phyloP scores from a whole-genome alignment of 345 rosid species.

The Theobroma cacao region DNA sequence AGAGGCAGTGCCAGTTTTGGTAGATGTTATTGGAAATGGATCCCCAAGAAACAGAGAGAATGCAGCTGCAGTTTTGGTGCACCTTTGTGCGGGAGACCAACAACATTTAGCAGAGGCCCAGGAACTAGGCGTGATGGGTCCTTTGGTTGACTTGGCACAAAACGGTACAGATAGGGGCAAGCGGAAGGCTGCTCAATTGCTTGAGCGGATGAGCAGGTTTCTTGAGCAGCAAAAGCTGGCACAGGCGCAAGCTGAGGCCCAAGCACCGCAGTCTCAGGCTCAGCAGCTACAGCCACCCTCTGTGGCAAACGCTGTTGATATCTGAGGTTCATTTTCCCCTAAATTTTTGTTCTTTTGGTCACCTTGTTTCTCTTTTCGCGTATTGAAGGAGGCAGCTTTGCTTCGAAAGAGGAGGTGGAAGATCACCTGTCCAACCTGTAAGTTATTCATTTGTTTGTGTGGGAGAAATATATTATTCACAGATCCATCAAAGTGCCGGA shows the following conservation, averaged over 20 bases:
- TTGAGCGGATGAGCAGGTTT: slow-evolving; percentile 73
- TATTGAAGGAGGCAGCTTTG: slow-evolving; percentile 20
- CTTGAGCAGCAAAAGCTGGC: slow-evolving; percentile 72
- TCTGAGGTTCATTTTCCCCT: slow-evolving; percentile 30
- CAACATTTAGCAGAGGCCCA: slow-evolving; percentile 68
- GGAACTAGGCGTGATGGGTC: slow-evolving; percentile 74
- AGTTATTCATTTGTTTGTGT: slow-evolving; percentile 40
- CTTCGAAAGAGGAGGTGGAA: slow-evolving; percentile 45
- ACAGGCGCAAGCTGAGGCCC: slow-evolving; percentile 32
- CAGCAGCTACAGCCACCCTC: slow-evolving; percentile 36
- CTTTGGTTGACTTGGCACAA: slow-evolving; percentile 73
- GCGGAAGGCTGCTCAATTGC: slow-evolving; percentile 86
- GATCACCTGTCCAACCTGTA: slow-evolving; percentile 39
- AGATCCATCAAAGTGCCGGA: background rate
- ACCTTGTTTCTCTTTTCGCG: slow-evolving; percentile 9
- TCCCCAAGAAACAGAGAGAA: slow-evolving; percentile 79
- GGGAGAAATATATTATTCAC: slow-evolving; percentile 6
- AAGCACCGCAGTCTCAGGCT: slow-evolving; percentile 31
- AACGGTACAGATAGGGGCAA: slow-evolving; percentile 94
- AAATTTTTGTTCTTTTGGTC: slow-evolving; percentile 14
- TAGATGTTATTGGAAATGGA: slow-evolving; percentile 63
- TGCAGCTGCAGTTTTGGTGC: slow-evolving; percentile 83
- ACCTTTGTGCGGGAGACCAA: slow-evolving; percentile 81
- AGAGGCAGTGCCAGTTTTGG: slow-evolving; percentile 66
- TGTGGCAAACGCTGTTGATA: slow-evolving; percentile 33